phyloP scores from a whole-genome alignment of 768 basidiomycete species.

The Saitozyma podzolica region DNA sequence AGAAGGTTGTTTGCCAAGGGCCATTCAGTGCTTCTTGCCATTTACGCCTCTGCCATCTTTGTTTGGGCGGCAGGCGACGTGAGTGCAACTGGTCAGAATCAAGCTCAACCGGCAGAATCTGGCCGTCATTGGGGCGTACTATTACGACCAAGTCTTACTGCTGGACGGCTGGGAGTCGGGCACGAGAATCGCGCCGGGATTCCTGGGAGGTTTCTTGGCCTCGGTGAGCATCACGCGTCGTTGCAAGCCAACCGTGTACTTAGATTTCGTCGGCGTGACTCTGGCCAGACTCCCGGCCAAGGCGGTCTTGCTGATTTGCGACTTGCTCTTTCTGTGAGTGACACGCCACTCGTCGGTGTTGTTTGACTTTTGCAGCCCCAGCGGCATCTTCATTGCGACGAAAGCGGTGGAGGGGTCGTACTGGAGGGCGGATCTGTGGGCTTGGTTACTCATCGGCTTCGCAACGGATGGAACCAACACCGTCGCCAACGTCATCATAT shows the following conservation, averaged over 20 bases:
- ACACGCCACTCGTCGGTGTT: too few relatives aligned
- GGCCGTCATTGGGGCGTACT: conserved; percentile 7
- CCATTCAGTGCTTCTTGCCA: background rate
- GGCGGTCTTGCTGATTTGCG: conserved; percentile 6
- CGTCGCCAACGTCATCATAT: conserved; percentile 4
- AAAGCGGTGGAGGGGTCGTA: conserved; percentile 3
- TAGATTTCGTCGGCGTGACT: conserved; percentile 9
- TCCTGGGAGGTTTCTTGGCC: conserved; percentile 4
- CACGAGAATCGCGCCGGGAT: conserved; percentile 8
- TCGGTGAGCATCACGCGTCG: conserved; percentile 3
- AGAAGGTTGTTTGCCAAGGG: conserved; percentile 7
- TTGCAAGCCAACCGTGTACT: too few relatives aligned
- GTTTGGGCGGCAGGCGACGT: conserved; percentile 10
- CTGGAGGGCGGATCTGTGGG: conserved; percentile 16
- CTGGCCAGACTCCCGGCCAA: conserved; percentile 9
- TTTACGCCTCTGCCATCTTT: conserved; percentile 12
- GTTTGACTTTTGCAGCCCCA: background rate
- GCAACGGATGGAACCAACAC: conserved; percentile 10
- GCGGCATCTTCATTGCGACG: conserved; percentile 12
- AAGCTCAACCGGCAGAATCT: conserved; percentile 3
- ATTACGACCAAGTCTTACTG: conserved; percentile 10
- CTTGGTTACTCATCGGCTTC: conserved; percentile 5
- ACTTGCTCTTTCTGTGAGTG: conserved; percentile 8
- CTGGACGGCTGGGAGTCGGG: conserved; percentile 5
- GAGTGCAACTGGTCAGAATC: background rate